Evolutionary conservation across 169 alveolate species (phyloP), one percentile per base, ranked within the genome.

Genomic region (Cryptosporidium sp.): DNA sequence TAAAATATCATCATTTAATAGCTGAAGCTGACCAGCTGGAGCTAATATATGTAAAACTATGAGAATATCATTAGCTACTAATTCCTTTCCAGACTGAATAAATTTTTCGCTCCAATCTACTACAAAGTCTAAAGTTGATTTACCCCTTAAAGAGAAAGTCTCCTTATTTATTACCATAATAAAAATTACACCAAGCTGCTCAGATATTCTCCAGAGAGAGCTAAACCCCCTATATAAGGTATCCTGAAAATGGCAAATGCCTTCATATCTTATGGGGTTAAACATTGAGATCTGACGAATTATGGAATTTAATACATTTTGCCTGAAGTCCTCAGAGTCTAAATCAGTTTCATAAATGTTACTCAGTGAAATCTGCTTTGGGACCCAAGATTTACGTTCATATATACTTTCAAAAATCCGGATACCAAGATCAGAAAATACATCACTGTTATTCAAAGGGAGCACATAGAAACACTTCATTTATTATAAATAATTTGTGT

Each of bases 41-140:
- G 89, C 89, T 16, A 80, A 29, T 9, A 80, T 26, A 80, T 80
- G 72, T 52, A 80, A 80, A 26, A 80, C 33, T 51, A 80, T 44
- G 1, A 62, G 52, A 42, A 80, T 61, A 39, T 80, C 89, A 18
- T 37, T 44, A n/a, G 89, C 48, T n/a, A 37, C 39, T 44, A 60
- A 48, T 10, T 62, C 67, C 44, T 56, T 26, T 7, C 56, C 70
- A 21, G 62, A 62, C 9, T 67, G 53, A 31, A 42, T 18, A 23
- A 45, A 45, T 26, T 65, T 60, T 21, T 80, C 89, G 44, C 89
- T 44, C 89, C 89, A 80, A 10, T 80, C 75, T n/a, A 80, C 89
- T 7, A 80, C 68, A 80, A 80, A 62, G 45, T 60, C 73, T 10
- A 80, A 33, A 37, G 65, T 35, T 29, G 33, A 65, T 31, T 65